Evolutionary conservation across 345 rosid species (phyloP).

Genomic region (Brassica rapa): DNA sequence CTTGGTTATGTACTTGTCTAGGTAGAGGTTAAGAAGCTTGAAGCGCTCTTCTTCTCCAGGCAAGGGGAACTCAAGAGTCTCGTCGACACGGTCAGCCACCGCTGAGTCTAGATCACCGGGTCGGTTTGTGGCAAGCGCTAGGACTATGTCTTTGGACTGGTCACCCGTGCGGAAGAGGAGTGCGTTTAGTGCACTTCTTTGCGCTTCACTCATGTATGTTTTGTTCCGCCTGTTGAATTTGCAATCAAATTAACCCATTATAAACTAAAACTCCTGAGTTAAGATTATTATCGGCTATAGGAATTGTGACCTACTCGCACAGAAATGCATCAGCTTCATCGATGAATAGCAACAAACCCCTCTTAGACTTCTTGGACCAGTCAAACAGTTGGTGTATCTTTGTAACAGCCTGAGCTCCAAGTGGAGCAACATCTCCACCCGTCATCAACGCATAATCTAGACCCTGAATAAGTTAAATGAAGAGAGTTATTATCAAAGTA

Average conservation of each 20-base stretch:
- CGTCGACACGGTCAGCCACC: slow-evolving; percentile 87
- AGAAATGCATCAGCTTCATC: slow-evolving; percentile 99
- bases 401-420: slow-evolving; percentile 97
- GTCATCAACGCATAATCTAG: slow-evolving; percentile 99
- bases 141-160: slow-evolving; percentile 93
- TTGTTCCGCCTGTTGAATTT: slow-evolving; percentile 70
- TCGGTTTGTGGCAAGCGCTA: slow-evolving; percentile 93
- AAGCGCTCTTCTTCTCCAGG: slow-evolving; percentile 86
- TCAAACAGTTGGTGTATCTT: slow-evolving; percentile 96
- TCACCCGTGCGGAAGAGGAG: slow-evolving; percentile 93
- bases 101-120: slow-evolving; percentile 99
- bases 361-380: slow-evolving; percentile 90
- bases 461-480: slow-evolving; percentile 57
- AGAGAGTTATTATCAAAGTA: neutral
- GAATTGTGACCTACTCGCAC: slow-evolving; percentile 76
- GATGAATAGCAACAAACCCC: slow-evolving; percentile 86
- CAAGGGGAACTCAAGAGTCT: slow-evolving; percentile 86
- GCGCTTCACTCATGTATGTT: slow-evolving; percentile 98
- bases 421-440: slow-evolving; percentile 97
- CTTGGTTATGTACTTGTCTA: slow-evolving; percentile 80
- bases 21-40: slow-evolving; percentile 81
- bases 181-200: slow-evolving; percentile 92
- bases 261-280: slow-evolving; percentile 16
- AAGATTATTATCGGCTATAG: too few species aligned
- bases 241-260: slow-evolving; percentile 12